These are phyloP conservation scores for Phytopythium montanum DNA, from an alignment of 352 stramenopile genomes.

Conservation along the genomic window DNA sequence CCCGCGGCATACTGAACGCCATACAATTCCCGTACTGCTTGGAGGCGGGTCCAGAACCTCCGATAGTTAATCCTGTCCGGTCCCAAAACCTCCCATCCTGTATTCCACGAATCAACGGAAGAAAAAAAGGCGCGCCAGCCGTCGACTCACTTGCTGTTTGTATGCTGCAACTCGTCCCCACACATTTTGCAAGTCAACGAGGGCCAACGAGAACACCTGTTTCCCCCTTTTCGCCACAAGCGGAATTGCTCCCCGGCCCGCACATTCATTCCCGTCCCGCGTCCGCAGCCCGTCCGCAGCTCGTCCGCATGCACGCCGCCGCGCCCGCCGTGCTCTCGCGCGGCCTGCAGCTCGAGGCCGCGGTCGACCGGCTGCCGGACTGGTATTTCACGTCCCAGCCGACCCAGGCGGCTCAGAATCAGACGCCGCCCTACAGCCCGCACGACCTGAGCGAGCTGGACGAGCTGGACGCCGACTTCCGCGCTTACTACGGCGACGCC, in stretches of 20 bases:
- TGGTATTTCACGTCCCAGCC: slow-evolving; percentile 45
- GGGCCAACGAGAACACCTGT: background rate
- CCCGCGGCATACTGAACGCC: background rate
- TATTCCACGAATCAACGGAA: background rate
- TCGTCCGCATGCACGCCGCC: slow-evolving; percentile 5
- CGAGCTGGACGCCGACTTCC: slow-evolving; percentile 8
- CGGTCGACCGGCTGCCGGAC: slow-evolving; percentile 56
- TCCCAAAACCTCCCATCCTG: background rate
- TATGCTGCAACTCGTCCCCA: background rate
- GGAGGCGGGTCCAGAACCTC: background rate
- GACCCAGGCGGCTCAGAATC: slow-evolving; percentile 11
- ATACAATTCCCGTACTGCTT: background rate
- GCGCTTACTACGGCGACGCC: background rate
- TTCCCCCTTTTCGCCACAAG: background rate
- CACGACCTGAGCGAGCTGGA: background rate
- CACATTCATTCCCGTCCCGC: slow-evolving; percentile 1
- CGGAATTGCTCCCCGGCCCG: background rate
- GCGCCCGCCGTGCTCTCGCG: slow-evolving; percentile 34
- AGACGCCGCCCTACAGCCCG: slow-evolving; percentile 2
- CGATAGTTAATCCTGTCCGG: background rate
- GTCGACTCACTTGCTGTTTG: background rate
- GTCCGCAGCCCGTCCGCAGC: background rate
- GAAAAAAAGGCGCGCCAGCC: background rate
- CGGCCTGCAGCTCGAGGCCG: slow-evolving; percentile 61
- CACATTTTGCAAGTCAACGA: no score